These are phyloP conservation scores for Trichoderma hamatum DNA, from an alignment of 2,329 filamentous ascomycete species.

Conservation along the genomic window DNA sequence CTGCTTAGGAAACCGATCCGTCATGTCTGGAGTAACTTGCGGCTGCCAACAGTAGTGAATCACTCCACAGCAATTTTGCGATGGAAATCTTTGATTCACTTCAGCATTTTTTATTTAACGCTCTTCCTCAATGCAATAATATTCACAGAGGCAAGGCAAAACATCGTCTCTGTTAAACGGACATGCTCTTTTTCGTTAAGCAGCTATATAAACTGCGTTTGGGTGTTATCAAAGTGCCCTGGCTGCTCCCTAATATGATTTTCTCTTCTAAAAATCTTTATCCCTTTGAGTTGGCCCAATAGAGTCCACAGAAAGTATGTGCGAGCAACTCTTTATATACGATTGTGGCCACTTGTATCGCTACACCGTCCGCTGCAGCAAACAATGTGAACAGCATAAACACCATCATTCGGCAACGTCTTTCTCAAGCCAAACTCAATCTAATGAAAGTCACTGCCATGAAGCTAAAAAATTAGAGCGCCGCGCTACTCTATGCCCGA, in stretches of 20 bases:
- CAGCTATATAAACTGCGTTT: neutral
- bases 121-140: neutral
- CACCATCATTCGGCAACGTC: neutral
- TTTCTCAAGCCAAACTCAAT: neutral
- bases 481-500: conserved; percentile 6
- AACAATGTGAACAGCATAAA: neutral
- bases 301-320: conserved; percentile 29
- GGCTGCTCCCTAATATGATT: neutral
- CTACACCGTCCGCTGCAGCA: neutral
- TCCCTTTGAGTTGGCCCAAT: neutral
- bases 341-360: conserved; percentile 32
- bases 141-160: neutral
- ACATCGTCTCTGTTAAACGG: neutral
- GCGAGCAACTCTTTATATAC: conserved; percentile 31
- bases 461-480: neutral
- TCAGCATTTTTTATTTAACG: neutral
- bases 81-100: neutral
- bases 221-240: neutral
- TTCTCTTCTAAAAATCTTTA: neutral
- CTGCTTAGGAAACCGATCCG: neutral
- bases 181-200: neutral
- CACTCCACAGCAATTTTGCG: neutral
- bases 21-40: neutral
- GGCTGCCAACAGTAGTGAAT: neutral
- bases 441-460: neutral